Percentiles rank a stretch among this genome's conserved stretches.
phyloP scores from a whole-genome alignment of 768 basidiomycete species.

The Xerocomus potaroensis region DNA sequence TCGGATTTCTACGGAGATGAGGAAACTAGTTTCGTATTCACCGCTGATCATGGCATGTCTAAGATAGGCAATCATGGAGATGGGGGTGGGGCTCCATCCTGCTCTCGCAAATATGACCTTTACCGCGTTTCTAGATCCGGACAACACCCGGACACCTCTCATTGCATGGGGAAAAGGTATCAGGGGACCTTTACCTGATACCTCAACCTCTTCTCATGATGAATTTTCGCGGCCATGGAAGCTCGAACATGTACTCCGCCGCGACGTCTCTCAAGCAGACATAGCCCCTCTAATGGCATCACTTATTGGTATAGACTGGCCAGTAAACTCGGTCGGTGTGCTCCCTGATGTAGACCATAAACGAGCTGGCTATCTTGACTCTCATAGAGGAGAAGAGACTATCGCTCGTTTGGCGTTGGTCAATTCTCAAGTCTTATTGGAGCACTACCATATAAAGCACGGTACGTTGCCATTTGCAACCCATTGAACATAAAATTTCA shows the following conservation, averaged over 20 bases:
- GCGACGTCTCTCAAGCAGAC: slow-evolving; percentile 83
- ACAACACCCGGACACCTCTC: slow-evolving; percentile 82
- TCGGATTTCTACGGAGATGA: slow-evolving; percentile 61
- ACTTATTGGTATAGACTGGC: slow-evolving; percentile 68
- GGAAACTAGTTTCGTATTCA: slow-evolving; percentile 74
- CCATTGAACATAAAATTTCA: slow-evolving; percentile 1
- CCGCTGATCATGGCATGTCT: slow-evolving; percentile 90
- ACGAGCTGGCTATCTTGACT: slow-evolving; percentile 53
- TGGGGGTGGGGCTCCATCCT: slow-evolving; percentile 50
- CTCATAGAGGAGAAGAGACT: slow-evolving; percentile 42
- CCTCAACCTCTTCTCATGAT: slow-evolving; percentile 58
- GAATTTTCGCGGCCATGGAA: slow-evolving; percentile 64
- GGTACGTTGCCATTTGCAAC: slow-evolving; percentile 37
- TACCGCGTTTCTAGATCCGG: slow-evolving; percentile 57
- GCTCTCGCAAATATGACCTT: slow-evolving; percentile 1
- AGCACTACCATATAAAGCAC: slow-evolving; percentile 76
- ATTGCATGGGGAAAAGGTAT: slow-evolving; percentile 80
- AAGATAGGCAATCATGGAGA: slow-evolving; percentile 87
- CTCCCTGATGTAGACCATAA: slow-evolving; percentile 69
- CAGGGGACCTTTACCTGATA: slow-evolving; percentile 61
- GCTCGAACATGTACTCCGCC: slow-evolving; percentile 52
- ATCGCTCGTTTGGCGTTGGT: slow-evolving; percentile 54
- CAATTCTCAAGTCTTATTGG: slow-evolving; percentile 68
- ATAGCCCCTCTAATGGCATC: slow-evolving; percentile 74
- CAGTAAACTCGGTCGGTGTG: slow-evolving; percentile 79